Evolutionary conservation across 441 rosid species (phyloP).

Genomic region (Capsella rubella): DNA sequence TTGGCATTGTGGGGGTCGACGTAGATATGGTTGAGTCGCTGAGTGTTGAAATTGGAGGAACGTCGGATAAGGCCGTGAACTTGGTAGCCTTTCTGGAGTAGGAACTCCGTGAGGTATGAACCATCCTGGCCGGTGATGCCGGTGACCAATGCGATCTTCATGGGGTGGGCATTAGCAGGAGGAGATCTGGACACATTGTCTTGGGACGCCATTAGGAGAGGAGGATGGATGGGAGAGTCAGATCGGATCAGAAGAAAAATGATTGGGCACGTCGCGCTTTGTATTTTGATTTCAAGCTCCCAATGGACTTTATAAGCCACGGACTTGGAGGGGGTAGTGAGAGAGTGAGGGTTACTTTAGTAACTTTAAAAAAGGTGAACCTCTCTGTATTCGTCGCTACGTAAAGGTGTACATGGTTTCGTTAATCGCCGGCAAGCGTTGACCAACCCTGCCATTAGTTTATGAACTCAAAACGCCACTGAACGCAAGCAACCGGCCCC

Average conservation of each 20-base stretch:
- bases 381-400: conserved; percentile 16
- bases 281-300: conserved; percentile 31
- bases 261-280: conserved; percentile 29
- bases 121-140: conserved; percentile 96
- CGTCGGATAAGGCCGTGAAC: conserved; percentile 88
- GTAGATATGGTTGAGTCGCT: conserved; percentile 89
- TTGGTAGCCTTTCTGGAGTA: conserved; percentile 74
- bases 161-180: conserved; percentile 45
- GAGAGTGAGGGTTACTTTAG: not conserved
- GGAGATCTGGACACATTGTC: conserved; percentile 27
- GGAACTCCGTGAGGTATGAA: conserved; percentile 81
- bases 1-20: conserved; percentile 83
- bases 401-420: conserved; percentile 33
- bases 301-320: not conserved
- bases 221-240: not conserved
- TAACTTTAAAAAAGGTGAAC: not conserved
- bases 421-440: conserved; percentile 38
- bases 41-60: conserved; percentile 90
- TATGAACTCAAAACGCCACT: no score
- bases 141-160: conserved; percentile 67
- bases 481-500: no score
- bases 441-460: not conserved
- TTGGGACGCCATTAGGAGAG: conserved; percentile 39
- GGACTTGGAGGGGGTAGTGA: not conserved
- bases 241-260: conserved; percentile 21